Base-by-base conservation (phyloP, 2,329 filamentous ascomycete species). In the Penicillium crustosum region DNA sequence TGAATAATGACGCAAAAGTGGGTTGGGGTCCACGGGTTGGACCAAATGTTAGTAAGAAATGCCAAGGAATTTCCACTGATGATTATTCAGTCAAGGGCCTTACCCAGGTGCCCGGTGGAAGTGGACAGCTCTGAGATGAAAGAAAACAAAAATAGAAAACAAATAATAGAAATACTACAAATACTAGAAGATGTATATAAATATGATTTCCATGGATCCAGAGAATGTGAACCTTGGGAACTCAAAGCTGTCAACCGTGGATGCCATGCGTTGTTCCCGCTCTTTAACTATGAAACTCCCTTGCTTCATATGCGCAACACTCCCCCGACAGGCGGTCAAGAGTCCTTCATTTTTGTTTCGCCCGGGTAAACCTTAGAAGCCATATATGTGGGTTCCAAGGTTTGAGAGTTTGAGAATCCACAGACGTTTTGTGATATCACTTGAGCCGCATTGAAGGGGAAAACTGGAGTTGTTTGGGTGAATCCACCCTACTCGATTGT, bases 1-100 rank as follows among this genome's bases (percentile, higher is more conserved):
- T 27, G 42, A 47, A 57, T 49, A 57, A 57, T 57, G 55, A 55
- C 53, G 53, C 41, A 45, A 53, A 55, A 48, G 54, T 57, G 54
- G 49, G 49, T 48, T 57, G 55, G 35, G 29, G n/a, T n/a, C n/a
- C n/a, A n/a, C n/a, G n/a, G n/a, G 43, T 48, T 33, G 38, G 35
- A 53, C 55, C 29, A 53, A 57, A 53, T 25, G 44, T 49, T 55
- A 49, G 44, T 49, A 41, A 49, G 43, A 21, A 31, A 31, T 15
- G 44, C 52, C 52, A 55, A 49, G 35, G 9, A 7, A 19, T 31
- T 41, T 7, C 41, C 31, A 23, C 33, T 54, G 39, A 29, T 27
- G 38, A 25, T 31, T 39, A 39, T n/a, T 27, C 39, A 41, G 10
- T 29, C 23, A 13, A 38, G n/a, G n/a, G n/a, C n/a, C n/a, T n/a